These are phyloP conservation scores for Drechslerella dactyloides DNA, from an alignment of 2,329 filamentous ascomycete species.

Conservation along the genomic window DNA sequence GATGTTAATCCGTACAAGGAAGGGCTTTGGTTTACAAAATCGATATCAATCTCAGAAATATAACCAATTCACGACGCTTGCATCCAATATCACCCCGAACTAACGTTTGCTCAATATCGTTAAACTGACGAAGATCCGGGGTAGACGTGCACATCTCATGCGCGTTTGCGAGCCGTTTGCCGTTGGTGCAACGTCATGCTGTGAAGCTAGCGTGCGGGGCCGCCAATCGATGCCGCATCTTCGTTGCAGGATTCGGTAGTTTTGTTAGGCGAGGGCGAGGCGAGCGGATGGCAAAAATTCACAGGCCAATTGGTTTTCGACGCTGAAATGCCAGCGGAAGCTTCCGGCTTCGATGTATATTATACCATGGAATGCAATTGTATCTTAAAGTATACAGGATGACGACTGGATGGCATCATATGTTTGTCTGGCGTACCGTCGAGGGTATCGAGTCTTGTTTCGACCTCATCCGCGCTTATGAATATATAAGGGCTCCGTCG, in stretches of 20 bases:
- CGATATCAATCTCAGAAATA: too few relatives aligned
- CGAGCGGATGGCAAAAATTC: too few relatives aligned
- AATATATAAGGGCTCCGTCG: too few relatives aligned
- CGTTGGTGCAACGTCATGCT: background rate
- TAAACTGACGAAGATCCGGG: background rate
- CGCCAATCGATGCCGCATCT: background rate
- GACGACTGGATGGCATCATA: conserved; percentile 5
- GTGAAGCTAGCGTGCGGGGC: background rate
- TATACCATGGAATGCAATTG: background rate
- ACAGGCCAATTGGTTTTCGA: background rate
- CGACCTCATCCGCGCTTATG: too few relatives aligned
- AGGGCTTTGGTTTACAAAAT: too few relatives aligned
- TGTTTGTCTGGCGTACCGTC: background rate
- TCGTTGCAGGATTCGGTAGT: background rate
- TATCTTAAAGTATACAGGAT: background rate
- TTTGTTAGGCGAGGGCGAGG: background rate
- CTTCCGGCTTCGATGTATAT: background rate
- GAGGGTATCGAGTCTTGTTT: too few relatives aligned
- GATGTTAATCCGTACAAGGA: too few relatives aligned
- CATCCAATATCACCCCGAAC: too few relatives aligned
- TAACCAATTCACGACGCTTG: too few relatives aligned
- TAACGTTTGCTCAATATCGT: too few relatives aligned
- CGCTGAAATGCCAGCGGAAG: background rate
- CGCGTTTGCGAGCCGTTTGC: conserved; percentile 4
- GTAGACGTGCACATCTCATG: background rate